Base-by-base conservation (phyloP, 2,329 filamentous ascomycete species). In the Fonsecaea monophora region DNA sequence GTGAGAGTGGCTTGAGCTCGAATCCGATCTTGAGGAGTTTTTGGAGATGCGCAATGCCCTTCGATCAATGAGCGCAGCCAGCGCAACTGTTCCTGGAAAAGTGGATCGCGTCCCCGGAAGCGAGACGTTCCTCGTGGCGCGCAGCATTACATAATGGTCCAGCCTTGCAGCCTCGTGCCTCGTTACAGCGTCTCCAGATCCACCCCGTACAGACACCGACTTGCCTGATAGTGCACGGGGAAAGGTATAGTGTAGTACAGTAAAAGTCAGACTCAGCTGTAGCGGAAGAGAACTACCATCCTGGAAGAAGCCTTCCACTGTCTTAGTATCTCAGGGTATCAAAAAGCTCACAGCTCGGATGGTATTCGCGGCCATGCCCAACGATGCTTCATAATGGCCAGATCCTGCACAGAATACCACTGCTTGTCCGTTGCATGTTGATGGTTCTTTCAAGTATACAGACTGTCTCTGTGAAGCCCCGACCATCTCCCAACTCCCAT, bases 21-120 rank as follows among this genome's bases (percentile, higher is more conserved):
- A 50, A 13, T 4, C 5, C 45, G 45, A 50, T 13, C 45, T 25
- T 6, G 25, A 6, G 45, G 9, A 30, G 25, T 6, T 25, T 40
- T 48, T 35, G 37, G 4, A 40, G 30, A 37, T 45, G 32, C 35
- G 40, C 15, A 37, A 38, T 32, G 30, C 30, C 4, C 30, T 5
- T 18, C 30, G 35, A 34, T 35, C 15, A 32, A 53, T 13, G 10
- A 18, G 18, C 32, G 18, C 32, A 42, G 25, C 42, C 50, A 54
- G 21, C n/a, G 42, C 13, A 59, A 21, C 21, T 53, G 65, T 67
- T 50, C 61, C 65, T 67, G 65, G 42, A 67, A 67, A 67, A 62
- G 62, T 62, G 66, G 66, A n/a, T 40, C 48, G 56, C 25, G n/a
- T 35, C 18, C 40, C 53, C 60, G 65, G 65, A 63, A 55, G 13